These are phyloP conservation scores for Fraxinus anomala DNA, from an alignment of 257 asterid species.

Conservation along the genomic window DNA sequence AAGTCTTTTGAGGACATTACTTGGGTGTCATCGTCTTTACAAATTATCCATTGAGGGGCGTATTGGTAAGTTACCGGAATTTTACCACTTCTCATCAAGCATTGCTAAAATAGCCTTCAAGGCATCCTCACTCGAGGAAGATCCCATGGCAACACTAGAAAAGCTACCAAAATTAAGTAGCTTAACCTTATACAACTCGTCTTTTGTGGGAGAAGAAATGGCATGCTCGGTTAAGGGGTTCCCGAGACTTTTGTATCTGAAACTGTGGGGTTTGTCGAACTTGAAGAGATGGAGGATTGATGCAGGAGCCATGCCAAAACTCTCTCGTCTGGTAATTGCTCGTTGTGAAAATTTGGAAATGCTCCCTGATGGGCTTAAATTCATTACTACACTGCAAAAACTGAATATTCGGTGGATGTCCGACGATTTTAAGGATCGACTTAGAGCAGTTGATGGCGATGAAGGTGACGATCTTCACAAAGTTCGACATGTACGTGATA, in stretches of 20 bases:
- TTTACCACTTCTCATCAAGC: slow-evolving; percentile 38
- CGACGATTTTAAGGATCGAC: slow-evolving; percentile 34
- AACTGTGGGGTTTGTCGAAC: slow-evolving; percentile 34
- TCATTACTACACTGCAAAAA: slow-evolving; percentile 36
- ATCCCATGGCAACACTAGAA: slow-evolving; percentile 44
- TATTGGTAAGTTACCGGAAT: slow-evolving; percentile 36
- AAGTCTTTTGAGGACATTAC: slow-evolving; percentile 28
- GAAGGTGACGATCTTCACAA: slow-evolving; percentile 41
- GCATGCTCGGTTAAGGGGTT: slow-evolving; percentile 39
- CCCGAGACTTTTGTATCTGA: slow-evolving; percentile 40
- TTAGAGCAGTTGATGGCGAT: slow-evolving; percentile 26
- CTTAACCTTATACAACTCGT: slow-evolving; percentile 29
- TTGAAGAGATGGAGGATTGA: slow-evolving; percentile 37
- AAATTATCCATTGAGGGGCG: slow-evolving; percentile 33
- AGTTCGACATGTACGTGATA: slow-evolving; percentile 37
- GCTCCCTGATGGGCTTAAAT: slow-evolving; percentile 41
- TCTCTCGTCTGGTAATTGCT: slow-evolving; percentile 35
- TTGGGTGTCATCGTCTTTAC: slow-evolving; percentile 36
- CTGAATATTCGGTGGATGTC: slow-evolving; percentile 41
- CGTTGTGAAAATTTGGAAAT: slow-evolving; percentile 36
- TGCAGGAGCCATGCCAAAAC: slow-evolving; percentile 42
- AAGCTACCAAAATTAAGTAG: slow-evolving; percentile 43
- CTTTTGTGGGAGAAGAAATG: slow-evolving; percentile 42
- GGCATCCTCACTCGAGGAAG: slow-evolving; percentile 36
- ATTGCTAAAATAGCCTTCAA: slow-evolving; percentile 41